Evolutionary conservation across 768 basidiomycete genomes (phyloP), one percentile per base, ranked within the genome.

Genomic region (Tylopilus intermedius): DNA sequence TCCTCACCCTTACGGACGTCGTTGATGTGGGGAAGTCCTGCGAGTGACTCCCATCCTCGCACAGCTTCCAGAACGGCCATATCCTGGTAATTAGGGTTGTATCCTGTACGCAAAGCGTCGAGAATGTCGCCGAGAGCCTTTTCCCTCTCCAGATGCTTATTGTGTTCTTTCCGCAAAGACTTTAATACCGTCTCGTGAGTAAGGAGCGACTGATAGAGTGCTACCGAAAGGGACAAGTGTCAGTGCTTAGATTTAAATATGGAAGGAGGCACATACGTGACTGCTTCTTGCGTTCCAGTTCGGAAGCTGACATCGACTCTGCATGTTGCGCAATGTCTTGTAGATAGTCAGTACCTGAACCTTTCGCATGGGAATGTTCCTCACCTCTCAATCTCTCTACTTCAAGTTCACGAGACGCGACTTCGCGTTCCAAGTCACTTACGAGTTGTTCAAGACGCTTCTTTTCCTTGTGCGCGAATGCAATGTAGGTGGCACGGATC

Each of bases 71-170:
- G 80, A 45, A 98, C 95, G 2, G 93, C 94, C 95, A 99, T 98
- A 66, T 99, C 95, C 67, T 97, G 94, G 71, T 97, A 97, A 68
- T 99, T 99, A 14, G 95, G 95, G 67, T 99, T 99, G 73, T 96
- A 97, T 4, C 87, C 85, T 9, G 81, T 79, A 21, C 90, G 80
- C 10, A 99, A 80, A 27, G 84, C 75, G 53, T 84, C 79, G 6
- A 99, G 79, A 47, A 99, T 90, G n/a, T 84, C 80, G 22, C 86
- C 87, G 2, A 99, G 80, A 43, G 82, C 76, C 54, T 80, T 80
- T 63, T 94, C 84, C 47, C 86, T 85, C 54, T 87, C 81, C 26
- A 90, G 67, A 53, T 89, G 83, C 55, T 83, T 81, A 51, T 83
- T 73, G 65, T 91, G 76, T 62, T 89, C 84, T 35, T 76, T 76